These are phyloP conservation scores for Solanum boliviense DNA, from an alignment of 257 asterid genomes.

Conservation along the genomic window DNA sequence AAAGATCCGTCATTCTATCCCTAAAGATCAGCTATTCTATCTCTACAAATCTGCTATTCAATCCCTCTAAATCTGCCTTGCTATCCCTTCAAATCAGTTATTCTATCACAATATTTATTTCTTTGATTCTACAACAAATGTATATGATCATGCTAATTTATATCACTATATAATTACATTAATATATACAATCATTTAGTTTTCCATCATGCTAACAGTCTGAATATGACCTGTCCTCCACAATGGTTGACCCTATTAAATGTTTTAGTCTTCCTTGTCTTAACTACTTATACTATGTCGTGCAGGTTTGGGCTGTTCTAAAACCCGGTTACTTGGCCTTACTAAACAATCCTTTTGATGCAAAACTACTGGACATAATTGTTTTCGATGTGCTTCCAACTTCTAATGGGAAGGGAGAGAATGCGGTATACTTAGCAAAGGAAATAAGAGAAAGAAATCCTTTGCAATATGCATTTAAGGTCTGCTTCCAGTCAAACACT, in stretches of 20 bases:
- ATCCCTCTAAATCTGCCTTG: too few relatives aligned
- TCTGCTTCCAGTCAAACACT: conserved; percentile 10
- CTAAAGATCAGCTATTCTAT: too few relatives aligned
- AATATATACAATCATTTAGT: too few relatives aligned
- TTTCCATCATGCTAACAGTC: too few relatives aligned
- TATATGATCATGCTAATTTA: too few relatives aligned
- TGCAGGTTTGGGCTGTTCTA: conserved; percentile 90
- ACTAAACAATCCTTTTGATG: conserved; percentile 64
- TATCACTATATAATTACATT: too few relatives aligned
- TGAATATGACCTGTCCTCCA: neutral
- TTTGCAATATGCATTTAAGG: conserved; percentile 77
- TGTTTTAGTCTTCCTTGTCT: neutral
- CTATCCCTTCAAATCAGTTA: too few relatives aligned
- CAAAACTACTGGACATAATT: conserved; percentile 65
- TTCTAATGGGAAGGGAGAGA: conserved; percentile 38
- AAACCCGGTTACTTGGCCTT: conserved; percentile 90
- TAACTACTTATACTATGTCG: neutral
- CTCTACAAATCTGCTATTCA: too few relatives aligned
- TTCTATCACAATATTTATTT: too few relatives aligned
- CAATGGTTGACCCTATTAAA: neutral
- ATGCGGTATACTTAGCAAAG: conserved; percentile 41
- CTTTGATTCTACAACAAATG: too few relatives aligned
- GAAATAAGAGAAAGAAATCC: conserved; percentile 50
- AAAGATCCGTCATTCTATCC: too few relatives aligned
- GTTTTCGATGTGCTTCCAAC: conserved; percentile 53